Evolutionary conservation across 805 yeast genomes (phyloP).

Genomic region (Yueomyces sp.): DNA sequence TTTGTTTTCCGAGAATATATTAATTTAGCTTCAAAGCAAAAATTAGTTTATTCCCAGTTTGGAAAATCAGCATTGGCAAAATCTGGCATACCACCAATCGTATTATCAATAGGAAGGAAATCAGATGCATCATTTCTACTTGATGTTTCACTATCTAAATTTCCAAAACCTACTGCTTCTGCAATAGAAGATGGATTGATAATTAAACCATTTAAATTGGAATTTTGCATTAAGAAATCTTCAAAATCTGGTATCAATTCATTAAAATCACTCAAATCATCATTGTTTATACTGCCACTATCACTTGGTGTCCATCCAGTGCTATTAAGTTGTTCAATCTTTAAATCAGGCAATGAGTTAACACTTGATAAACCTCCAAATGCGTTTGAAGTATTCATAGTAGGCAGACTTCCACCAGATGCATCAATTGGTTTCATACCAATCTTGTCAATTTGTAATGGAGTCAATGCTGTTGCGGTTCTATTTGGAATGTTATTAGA

Average conservation of each 20-base stretch:
- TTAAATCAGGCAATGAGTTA: neutral
- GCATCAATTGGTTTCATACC: neutral
- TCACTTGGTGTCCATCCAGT: neutral
- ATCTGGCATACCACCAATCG: conserved; percentile 12
- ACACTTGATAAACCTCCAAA: neutral
- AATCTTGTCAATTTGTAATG: neutral
- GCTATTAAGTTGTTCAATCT: neutral
- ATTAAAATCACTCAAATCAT: neutral
- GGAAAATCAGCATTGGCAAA: conserved; percentile 9
- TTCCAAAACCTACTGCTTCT: conserved; percentile 20
- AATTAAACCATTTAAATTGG: conserved; percentile 20
- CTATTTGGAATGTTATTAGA: neutral
- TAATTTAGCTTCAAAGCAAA: too few relatives aligned
- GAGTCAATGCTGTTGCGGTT: neutral
- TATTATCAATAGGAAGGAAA: conserved; percentile 15
- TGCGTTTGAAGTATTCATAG: neutral
- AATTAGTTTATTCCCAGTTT: conserved; percentile 5
- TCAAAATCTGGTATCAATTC: conserved; percentile 22
- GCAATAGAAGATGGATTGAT: conserved; percentile 20
- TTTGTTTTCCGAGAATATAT: too few relatives aligned
- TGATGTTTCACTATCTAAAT: conserved; percentile 7
- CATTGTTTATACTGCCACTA: neutral
- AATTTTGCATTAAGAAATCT: conserved; percentile 21
- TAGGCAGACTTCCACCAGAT: neutral
- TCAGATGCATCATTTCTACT: conserved; percentile 11